A percentile compares a stretch with the other conserved stretches of the same genome.
Conservation (phyloP, 1,284 basidiomycete genomes). For the Ustanciosporium gigantosporum region DNA sequence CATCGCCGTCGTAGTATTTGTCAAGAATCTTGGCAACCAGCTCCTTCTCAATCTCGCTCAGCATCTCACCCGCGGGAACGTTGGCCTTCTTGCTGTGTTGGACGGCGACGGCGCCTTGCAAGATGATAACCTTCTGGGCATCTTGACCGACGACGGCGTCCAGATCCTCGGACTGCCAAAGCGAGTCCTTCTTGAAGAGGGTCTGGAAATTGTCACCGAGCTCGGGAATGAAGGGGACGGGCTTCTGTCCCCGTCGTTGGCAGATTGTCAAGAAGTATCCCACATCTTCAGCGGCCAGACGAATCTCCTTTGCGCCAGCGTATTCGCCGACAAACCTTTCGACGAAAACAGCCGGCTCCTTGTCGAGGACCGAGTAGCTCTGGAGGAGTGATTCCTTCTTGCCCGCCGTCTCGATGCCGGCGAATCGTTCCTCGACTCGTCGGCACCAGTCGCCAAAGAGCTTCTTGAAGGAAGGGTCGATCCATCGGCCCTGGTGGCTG, state of each 20-base stretch:
- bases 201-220: conserved; percentile 86
- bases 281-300: conserved; percentile 91
- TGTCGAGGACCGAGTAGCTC: conserved; percentile 81
- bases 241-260: conserved; percentile 95
- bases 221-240: conserved; percentile 97
- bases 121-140: conserved; percentile 93
- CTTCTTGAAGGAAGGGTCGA: conserved; percentile 90
- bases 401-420: conserved; percentile 48
- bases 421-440: conserved; percentile 81
- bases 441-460: conserved; percentile 95
- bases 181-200: conserved; percentile 73
- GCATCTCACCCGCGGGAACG: conserved; percentile 87
- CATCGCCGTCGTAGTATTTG: conserved; percentile 78
- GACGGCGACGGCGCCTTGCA: conserved; percentile 93
- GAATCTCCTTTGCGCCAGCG: conserved; percentile 77
- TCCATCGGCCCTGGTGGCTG: conserved; percentile 85
- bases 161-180: conserved; percentile 97
- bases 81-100: conserved; percentile 86
- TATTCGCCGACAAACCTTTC: conserved; percentile 82
- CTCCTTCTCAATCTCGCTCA: conserved; percentile 80
- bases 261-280: conserved; percentile 93
- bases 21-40: conserved; percentile 82
- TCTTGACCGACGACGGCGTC: conserved; percentile 93
- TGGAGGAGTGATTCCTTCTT: conserved; percentile 65
- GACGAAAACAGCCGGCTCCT: conserved; percentile 74